Evolutionary conservation across 768 basidiomycete genomes (phyloP).

Genomic region (Rhodocollybia butyracea): DNA sequence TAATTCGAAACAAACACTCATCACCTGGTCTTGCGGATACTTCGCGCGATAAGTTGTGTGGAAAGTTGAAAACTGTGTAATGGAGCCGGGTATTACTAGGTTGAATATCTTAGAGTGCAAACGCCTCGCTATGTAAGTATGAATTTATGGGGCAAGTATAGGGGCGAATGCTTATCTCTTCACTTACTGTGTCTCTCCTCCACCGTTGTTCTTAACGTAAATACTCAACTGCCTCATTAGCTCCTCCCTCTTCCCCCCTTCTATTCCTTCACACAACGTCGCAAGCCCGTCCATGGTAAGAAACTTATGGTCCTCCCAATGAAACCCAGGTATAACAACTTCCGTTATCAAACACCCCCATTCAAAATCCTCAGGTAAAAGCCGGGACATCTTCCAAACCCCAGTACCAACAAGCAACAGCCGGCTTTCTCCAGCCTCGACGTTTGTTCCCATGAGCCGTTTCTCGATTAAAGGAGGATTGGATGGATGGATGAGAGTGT

Average conservation of each 20-base stretch:
- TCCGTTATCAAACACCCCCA: slow-evolving; percentile 52
- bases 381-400: slow-evolving; percentile 53
- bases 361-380: slow-evolving; percentile 40
- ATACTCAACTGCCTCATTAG: not conserved
- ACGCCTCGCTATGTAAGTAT: no score
- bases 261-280: slow-evolving; percentile 27
- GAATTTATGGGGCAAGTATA: no score
- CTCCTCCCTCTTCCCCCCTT: slow-evolving; percentile 14
- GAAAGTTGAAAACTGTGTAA: no score
- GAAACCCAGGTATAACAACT: slow-evolving; percentile 56
- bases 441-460: slow-evolving; percentile 41
- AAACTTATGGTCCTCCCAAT: slow-evolving; percentile 50
- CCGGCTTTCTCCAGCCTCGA: slow-evolving; percentile 38
- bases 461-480: slow-evolving; percentile 31
- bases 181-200: no score
- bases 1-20: no score
- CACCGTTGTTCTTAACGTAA: not conserved
- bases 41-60: no score
- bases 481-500: slow-evolving; percentile 39
- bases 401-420: slow-evolving; percentile 50
- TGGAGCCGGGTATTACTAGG: no score
- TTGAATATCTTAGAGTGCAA: no score
- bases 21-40: no score
- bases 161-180: no score
- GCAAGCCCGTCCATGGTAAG: slow-evolving; percentile 32